Base-by-base conservation (phyloP, 2,329 filamentous ascomycete species). In the Fusarium scirpi region DNA sequence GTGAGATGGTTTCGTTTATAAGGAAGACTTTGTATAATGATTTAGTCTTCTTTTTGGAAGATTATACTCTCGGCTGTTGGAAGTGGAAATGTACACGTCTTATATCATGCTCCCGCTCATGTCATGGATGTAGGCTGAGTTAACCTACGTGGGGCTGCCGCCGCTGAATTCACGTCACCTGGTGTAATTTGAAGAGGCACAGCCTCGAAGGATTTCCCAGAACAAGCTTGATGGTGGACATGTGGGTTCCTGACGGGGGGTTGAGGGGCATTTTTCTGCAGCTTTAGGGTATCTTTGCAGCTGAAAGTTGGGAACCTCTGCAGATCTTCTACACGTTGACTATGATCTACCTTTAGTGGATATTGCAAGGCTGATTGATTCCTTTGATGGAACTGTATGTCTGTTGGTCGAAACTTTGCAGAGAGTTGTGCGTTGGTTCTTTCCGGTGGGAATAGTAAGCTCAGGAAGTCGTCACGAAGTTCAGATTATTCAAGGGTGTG, bases 141-240 rank as follows among this genome's bases (percentile, higher is more conserved):
- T 4, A 18, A 15, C 3, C 18, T 13, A n/a, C 8, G 24, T 32
- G 18, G 24, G 13, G 32, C 2, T 7, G 12, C 4, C 13, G 5
- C 11, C 11, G 18, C 24, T 12, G 10, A 44, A 44, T 41, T 8
- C 29, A 43, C 32, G 7, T 22, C 24, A 56, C 20, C 3, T 38
- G n/a, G 16, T 15, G 6, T 27, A 4, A 38, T 9, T 20, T 15
- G 27, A 4, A 29, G 40, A 49, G 62, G 47, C 62, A 44, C 34
- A 66, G 43, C 18, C n/a, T 46, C 62, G 55, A 18, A 61, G 66
- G 48, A 66, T 38, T 45, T 20, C 6, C 43, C 10, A 15, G 11
- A 41, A 25, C 4, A 62, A 25, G 62, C 30, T 40, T 7, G 8
- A 30, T 51, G 34, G 29, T 41, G 49, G 20, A 30, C 44, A 44